Conservation (phyloP, 257 asterid genomes). For the Fraxinus excelsior region DNA sequence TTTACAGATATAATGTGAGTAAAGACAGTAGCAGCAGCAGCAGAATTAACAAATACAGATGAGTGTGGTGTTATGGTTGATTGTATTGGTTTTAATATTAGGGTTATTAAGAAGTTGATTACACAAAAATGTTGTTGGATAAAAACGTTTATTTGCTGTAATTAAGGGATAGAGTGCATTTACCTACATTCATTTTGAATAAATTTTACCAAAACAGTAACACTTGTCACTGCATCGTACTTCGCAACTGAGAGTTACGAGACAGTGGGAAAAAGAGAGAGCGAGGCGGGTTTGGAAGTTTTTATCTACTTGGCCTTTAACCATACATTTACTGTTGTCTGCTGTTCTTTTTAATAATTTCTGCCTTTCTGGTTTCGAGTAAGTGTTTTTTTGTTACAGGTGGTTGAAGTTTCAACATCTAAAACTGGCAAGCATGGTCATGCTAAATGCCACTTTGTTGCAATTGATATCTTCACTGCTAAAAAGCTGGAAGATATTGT, state of each 20-base stretch:
- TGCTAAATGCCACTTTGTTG: constrained; percentile 55
- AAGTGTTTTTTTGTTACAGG: constrained; percentile 24
- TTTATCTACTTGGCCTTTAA: neutral
- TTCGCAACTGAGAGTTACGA: neutral
- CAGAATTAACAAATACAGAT: too few species aligned
- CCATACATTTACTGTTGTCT: neutral
- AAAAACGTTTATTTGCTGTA: neutral
- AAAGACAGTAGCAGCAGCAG: neutral
- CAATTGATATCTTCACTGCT: constrained; percentile 43
- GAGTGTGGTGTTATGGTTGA: neutral
- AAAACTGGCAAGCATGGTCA: constrained; percentile 55
- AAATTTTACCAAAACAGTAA: neutral
- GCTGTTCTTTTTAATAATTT: neutral
- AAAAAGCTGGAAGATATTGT: constrained; percentile 55
- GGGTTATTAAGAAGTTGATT: neutral
- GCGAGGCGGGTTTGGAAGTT: neutral
- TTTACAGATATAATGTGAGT: neutral
- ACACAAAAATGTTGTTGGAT: neutral
- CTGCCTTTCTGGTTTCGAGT: neutral
- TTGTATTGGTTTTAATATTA: neutral
- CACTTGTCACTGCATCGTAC: neutral
- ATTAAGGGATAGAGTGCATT: neutral
- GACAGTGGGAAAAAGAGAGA: too few species aligned
- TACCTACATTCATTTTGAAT: neutral
- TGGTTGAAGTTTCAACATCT: constrained; percentile 54